Evolutionary conservation across 345 rosid species (phyloP).

Genomic region (Salix udensis): DNA sequence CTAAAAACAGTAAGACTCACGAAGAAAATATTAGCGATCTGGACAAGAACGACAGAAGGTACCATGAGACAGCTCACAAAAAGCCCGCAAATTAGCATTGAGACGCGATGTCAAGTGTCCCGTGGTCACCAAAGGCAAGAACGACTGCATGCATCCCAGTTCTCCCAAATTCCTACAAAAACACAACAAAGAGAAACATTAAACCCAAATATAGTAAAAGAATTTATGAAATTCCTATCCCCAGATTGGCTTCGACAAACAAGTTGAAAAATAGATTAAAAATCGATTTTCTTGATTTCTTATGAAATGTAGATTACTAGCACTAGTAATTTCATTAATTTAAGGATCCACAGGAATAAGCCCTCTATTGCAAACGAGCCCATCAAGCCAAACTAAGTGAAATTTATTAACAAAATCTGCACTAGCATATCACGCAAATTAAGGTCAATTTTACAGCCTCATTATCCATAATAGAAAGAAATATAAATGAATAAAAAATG

Average conservation of each 20-base stretch:
- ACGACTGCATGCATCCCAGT: slow-evolving; percentile 63
- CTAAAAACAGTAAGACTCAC: slow-evolving; percentile 76
- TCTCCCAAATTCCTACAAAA: slow-evolving; percentile 70
- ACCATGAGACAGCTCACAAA: slow-evolving; percentile 95
- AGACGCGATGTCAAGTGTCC: slow-evolving; percentile 62
- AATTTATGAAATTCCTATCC: no score
- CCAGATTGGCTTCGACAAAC: background rate
- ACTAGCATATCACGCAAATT: no score
- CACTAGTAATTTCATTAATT: background rate
- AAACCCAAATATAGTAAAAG: no score
- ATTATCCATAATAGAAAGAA: no score
- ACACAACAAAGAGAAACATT: background rate
- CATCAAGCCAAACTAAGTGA: background rate
- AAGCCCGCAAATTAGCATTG: slow-evolving; percentile 67
- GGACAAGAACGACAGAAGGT: slow-evolving; percentile 91
- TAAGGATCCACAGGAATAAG: background rate
- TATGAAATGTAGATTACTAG: background rate
- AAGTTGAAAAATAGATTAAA: background rate
- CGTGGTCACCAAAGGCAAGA: slow-evolving; percentile 62
- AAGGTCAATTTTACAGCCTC: no score
- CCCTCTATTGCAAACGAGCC: background rate
- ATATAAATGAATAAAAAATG: background rate
- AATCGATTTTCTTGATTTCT: background rate
- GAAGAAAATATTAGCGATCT: slow-evolving; percentile 92
- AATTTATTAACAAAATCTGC: background rate